phyloP scores from a whole-genome alignment of 192 early-diverging fungal genomes.

The Entomortierella lignicola region DNA sequence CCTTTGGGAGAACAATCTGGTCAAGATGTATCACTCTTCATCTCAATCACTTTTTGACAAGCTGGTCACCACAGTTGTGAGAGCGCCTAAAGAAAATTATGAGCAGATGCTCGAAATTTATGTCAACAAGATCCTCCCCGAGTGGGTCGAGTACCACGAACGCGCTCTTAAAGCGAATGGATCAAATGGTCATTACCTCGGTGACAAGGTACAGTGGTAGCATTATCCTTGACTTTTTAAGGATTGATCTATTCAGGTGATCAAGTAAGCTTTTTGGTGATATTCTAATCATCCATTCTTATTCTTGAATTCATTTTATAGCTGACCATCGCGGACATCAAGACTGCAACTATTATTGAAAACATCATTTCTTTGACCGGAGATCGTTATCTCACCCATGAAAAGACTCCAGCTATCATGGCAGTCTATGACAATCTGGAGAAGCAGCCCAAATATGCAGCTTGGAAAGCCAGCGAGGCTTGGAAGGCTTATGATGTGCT shows the following conservation, averaged over 20 bases:
- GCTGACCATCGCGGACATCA: constrained; percentile 33
- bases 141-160: constrained; percentile 47
- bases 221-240: too few relatives aligned
- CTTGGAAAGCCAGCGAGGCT: constrained; percentile 15
- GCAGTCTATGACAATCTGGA: constrained; percentile 24
- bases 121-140: constrained; percentile 31
- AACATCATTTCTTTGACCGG: constrained; percentile 8
- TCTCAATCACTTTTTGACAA: constrained; percentile 44
- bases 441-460: constrained; percentile 18
- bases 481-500: constrained; percentile 18
- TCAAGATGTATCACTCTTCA: constrained; percentile 34
- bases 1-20: constrained; percentile 47
- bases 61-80: constrained; percentile 11
- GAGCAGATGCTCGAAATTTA: constrained; percentile 21
- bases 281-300: too few relatives aligned
- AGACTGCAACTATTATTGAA: constrained; percentile 14
- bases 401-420: constrained; percentile 32
- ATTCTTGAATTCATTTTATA: too few relatives aligned
- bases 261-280: too few relatives aligned
- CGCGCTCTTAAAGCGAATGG: constrained; percentile 60
- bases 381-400: constrained; percentile 11
- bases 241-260: too few relatives aligned
- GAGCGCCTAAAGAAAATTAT: constrained; percentile 36
- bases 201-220: constrained; percentile 34
- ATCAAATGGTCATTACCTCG: constrained; percentile 63